Evolutionary conservation across 2,329 filamentous ascomycete genomes (phyloP), one percentile per base, ranked within the genome.

Genomic region (Ascochyta rabiei): DNA sequence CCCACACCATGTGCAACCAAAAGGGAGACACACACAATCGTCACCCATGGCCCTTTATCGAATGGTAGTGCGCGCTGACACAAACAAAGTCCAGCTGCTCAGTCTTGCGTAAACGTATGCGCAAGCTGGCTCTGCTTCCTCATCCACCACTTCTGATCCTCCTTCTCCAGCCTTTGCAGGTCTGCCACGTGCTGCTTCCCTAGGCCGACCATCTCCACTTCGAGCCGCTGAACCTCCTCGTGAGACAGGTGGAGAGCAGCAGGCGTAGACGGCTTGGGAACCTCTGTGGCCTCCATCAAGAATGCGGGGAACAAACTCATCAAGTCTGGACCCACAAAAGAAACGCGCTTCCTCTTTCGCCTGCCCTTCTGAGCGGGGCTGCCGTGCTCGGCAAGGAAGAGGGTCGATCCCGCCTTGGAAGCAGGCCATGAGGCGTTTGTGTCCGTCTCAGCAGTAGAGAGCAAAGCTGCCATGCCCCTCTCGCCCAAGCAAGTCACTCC

Each of bases 401-500:
- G 54, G 1, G 62, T 50, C 6, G 58, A 55, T 24, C 59, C 61
- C 15, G 41, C 45, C 9, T 58, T 42, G 0, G 48, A 34, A 4
- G 21, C n/a, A 8, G 41, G 35, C 10, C n/a, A 28, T 6, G 35
- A 34, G 1, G 34, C 47, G 13, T 37, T 23, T 15, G 6, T 10
- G 13, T 35, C 48, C 16, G 34, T 8, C 18, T 35, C 35, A 16
- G 34, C 18, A 13, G 40, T 8, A 21, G 65, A 56, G 10, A 71
- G 43, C 15, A 73, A 34, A 13, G 52, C 18, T 12, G 59, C 30
- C 62, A 73, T 68, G 0, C 24, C 41, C 3, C 52, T 50, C 37
- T 70, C 52, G 4, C 71, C 72, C 15, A 75, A 42, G 26, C 56
- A 62, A 9, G 33, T 43, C 0, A 60, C 45, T 7, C 70, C 70